These are phyloP conservation scores for Podaxis sp. DNA, from an alignment of 768 basidiomycete species.

Conservation along the genomic window DNA sequence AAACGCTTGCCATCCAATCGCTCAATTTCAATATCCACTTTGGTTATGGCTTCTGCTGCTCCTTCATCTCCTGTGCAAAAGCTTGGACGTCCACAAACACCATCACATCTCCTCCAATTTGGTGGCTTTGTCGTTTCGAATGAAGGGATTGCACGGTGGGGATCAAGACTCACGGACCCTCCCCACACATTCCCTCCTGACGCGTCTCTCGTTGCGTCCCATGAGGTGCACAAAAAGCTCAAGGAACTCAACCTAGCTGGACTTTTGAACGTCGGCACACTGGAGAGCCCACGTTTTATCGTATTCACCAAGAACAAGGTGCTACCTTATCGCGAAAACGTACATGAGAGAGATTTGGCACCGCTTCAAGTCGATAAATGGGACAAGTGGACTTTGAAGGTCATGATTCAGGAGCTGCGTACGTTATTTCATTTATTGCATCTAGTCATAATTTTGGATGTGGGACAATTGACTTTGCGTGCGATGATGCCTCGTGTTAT, in stretches of 20 bases:
- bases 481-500: not conserved
- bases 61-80: not conserved
- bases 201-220: not conserved
- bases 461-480: not conserved
- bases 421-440: not conserved
- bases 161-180: constrained; percentile 1
- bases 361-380: not conserved
- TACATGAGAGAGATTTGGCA: not conserved
- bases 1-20: not conserved
- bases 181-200: constrained; percentile 6
- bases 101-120: constrained; percentile 11
- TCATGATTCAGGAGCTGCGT: not conserved
- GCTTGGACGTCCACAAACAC: not conserved
- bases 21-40: not conserved
- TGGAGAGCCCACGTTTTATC: constrained; percentile 2
- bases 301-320: constrained; percentile 4
- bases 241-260: constrained; percentile 5
- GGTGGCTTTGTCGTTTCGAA: constrained; percentile 8
- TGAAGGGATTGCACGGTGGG: constrained; percentile 5
- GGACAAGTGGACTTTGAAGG: constrained; percentile 11
- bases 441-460: not conserved
- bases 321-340: not conserved
- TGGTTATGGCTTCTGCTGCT: not conserved
- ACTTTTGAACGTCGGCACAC: not conserved
- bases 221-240: not conserved